Conservation (phyloP, 768 basidiomycete genomes). For the Mycena metata region DNA sequence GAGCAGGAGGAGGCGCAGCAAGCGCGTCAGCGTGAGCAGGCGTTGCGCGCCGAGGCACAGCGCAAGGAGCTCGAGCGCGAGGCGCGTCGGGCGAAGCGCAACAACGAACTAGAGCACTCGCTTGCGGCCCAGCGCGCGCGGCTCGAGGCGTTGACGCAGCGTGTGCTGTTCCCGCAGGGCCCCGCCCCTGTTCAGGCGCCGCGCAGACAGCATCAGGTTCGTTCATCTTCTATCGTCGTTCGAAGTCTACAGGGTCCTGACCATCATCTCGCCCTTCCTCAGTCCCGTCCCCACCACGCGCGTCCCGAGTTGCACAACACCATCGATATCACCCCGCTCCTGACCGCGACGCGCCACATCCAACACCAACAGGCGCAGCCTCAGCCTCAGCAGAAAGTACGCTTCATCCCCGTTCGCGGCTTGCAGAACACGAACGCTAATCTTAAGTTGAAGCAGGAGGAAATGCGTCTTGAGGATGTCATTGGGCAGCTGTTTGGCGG, state of each 20-base stretch:
- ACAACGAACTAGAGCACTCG: slow-evolving; percentile 26
- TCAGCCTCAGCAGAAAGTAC: slow-evolving; percentile 21
- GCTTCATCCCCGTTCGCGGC: not conserved
- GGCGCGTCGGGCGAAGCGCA: slow-evolving; percentile 23
- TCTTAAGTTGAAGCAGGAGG: slow-evolving; percentile 4
- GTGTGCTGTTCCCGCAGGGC: not conserved
- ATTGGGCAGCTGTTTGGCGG: slow-evolving; percentile 21
- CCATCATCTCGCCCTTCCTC: not conserved
- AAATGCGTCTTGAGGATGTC: slow-evolving; percentile 5
- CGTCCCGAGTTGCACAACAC: slow-evolving; percentile 12
- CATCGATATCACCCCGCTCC: slow-evolving; percentile 1
- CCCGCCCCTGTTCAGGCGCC: not conserved
- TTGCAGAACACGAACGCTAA: not conserved
- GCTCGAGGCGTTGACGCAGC: slow-evolving; percentile 23
- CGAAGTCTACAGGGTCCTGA: slow-evolving; percentile 10
- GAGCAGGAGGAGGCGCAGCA: slow-evolving; percentile 37
- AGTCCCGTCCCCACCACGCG: slow-evolving; percentile 16
- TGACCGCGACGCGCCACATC: not conserved
- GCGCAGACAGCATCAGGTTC: slow-evolving; percentile 15
- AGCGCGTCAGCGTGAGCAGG: slow-evolving; percentile 25
- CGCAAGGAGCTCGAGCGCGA: slow-evolving; percentile 23
- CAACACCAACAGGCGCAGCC: not conserved
- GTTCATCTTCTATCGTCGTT: not conserved
- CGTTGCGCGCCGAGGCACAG: slow-evolving; percentile 6
- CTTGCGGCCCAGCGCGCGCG: slow-evolving; percentile 29